These are phyloP conservation scores for Syzygium grande DNA, from an alignment of 345 rosid genomes.

Conservation along the genomic window DNA sequence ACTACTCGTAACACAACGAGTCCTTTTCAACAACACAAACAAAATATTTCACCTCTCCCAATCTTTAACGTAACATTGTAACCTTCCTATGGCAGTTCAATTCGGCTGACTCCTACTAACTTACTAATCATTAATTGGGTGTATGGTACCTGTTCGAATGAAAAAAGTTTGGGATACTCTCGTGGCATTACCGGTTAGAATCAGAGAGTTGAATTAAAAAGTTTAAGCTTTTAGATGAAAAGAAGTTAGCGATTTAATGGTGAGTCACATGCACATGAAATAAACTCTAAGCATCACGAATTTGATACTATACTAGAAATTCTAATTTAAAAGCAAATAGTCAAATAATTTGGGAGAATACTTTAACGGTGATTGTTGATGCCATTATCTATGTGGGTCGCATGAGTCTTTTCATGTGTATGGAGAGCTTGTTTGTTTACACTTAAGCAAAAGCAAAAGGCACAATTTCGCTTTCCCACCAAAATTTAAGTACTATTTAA, in stretches of 20 bases:
- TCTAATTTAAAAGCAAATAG: background rate
- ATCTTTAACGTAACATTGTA: background rate
- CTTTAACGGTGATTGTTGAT: background rate
- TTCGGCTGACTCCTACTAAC: background rate
- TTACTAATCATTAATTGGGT: background rate
- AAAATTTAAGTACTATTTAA: background rate
- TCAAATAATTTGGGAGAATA: background rate
- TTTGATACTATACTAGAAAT: too few species aligned
- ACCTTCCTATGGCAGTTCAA: background rate
- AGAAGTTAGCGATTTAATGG: too few species aligned
- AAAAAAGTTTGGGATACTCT: background rate
- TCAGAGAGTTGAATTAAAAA: background rate
- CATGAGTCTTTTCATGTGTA: background rate
- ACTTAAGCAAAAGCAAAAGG: background rate
- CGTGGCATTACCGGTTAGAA: background rate
- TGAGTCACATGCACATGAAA: too few species aligned
- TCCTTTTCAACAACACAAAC: background rate
- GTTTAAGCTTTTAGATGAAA: too few species aligned
- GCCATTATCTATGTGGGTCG: background rate
- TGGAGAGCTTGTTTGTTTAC: background rate
- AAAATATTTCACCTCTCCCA: background rate
- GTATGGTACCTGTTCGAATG: background rate
- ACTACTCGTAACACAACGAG: background rate
- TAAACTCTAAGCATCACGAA: too few species aligned
- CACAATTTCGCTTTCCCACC: background rate